Base-by-base conservation (phyloP, 192 early-diverging fungal genomes). In the Coemansia sp. region DNA sequence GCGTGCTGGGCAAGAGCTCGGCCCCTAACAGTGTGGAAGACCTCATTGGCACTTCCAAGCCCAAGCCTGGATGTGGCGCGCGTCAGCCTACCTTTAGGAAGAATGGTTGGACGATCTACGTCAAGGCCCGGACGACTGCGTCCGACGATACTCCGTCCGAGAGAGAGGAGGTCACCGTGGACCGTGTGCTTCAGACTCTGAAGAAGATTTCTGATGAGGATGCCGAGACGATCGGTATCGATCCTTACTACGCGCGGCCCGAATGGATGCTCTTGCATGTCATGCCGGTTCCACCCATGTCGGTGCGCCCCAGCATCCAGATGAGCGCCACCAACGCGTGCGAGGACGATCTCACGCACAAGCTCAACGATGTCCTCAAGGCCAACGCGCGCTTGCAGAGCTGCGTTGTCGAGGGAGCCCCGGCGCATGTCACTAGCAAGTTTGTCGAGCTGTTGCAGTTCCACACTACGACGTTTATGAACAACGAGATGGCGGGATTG, bases 201-300 rank as follows among this genome's bases (percentile, higher is more conserved):
- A 89, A 89, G 73, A 88, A 86, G 61, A 98, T 99, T 63, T 84
- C 87, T 11, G 92, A 96, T 68, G 87, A 91, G 73, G 97, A 98
- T 67, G 88, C 90, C 34, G 66, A 84, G 55, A 84, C 85, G 65
- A 92, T 99, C 89, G 97, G 96, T 27, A 78, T 99, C 22, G 89
- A 90, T 61, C 88, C 91, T 32, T 87, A 95, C 65, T 98, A 86
- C 84, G 96, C 96, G 15, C 87, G 96, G 15, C 97, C 97, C 10
- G 97, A 98, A 77, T 99, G 97, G 97, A 96, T 99, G 95, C 86
- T 98, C 59, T 86, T 97, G 61, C 92, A 94, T 6, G 90, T 95
- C 16, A 84, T 99, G 65, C 94, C 97, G 16, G 95, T 98, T 8
- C 95, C 98, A 40, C 98, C 98, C 1, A 93, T 94, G 83, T 86